Evolutionary conservation across 140 eudicot species (phyloP).

Genomic region (Flaveria floridana): DNA sequence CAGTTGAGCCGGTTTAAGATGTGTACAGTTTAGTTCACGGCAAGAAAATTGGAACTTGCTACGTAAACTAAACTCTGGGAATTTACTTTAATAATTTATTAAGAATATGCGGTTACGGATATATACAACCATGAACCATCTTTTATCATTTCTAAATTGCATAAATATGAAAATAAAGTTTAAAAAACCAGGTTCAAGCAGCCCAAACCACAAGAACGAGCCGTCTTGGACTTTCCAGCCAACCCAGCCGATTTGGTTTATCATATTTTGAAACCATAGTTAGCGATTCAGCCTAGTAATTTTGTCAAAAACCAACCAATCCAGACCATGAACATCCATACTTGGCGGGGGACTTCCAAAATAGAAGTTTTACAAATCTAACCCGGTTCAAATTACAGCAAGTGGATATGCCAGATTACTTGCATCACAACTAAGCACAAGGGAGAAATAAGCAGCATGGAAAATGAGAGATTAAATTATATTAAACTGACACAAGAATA

Average conservation of each 20-base stretch:
- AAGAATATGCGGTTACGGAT: too few relatives aligned
- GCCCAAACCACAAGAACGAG: background rate
- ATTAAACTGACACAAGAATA: constrained; percentile 5
- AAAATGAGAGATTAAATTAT: background rate
- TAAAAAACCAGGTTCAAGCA: background rate
- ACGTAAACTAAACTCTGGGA: too few relatives aligned
- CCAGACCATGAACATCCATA: background rate
- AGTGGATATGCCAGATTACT: constrained; percentile 6
- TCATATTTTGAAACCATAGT: background rate
- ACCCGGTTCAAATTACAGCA: background rate
- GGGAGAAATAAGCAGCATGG: background rate
- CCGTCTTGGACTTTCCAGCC: too few relatives aligned
- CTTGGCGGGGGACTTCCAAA: too few relatives aligned
- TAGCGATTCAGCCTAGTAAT: background rate
- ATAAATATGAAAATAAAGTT: background rate
- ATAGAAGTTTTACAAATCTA: too few relatives aligned
- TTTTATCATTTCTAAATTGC: too few relatives aligned
- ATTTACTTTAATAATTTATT: too few relatives aligned
- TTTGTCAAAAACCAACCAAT: background rate
- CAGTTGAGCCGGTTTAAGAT: too few relatives aligned
- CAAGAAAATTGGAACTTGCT: too few relatives aligned
- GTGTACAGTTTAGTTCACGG: too few relatives aligned
- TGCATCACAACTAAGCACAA: too few relatives aligned
- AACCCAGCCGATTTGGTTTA: background rate
- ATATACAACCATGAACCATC: too few relatives aligned